Evolutionary conservation across 2,329 filamentous ascomycete species (phyloP).

Genomic region (Aspergillus novoparasiticus): DNA sequence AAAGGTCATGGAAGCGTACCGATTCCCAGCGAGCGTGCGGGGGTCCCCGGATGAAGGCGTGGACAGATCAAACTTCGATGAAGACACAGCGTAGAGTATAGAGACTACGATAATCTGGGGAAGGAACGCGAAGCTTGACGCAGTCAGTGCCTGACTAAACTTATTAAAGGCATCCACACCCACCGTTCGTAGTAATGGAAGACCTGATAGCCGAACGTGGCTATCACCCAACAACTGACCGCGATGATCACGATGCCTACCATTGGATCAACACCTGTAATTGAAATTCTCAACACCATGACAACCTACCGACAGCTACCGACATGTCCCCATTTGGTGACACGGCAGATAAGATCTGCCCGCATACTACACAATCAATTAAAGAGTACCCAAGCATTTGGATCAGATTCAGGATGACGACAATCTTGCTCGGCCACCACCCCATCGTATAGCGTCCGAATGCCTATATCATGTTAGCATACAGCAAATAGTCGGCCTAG

Average conservation of each 20-base stretch:
- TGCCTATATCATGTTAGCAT: conserved; percentile 40
- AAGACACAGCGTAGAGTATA: conserved; percentile 64
- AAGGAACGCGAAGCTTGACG: conserved; percentile 61
- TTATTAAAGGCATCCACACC: conserved; percentile 13
- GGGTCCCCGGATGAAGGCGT: conserved; percentile 55
- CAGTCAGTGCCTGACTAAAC: conserved; percentile 17
- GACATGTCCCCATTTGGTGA: conserved; percentile 60
- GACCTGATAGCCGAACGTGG: conserved; percentile 67
- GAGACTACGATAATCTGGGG: conserved; percentile 64
- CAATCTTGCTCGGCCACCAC: conserved; percentile 66
- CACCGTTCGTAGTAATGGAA: conserved; percentile 70
- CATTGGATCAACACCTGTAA: conserved; percentile 11
- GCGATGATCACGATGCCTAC: conserved; percentile 63
- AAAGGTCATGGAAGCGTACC: conserved; percentile 23
- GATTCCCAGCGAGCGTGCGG: conserved; percentile 54
- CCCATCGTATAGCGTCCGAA: conserved; percentile 65
- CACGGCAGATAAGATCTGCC: conserved; percentile 69
- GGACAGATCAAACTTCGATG: conserved; percentile 59
- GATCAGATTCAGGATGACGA: conserved; percentile 64
- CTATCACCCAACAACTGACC: conserved; percentile 64
- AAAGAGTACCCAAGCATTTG: conserved; percentile 64
- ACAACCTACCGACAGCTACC: conserved; percentile 59
- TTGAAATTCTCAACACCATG: neutral
- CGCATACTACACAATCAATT: conserved; percentile 67
- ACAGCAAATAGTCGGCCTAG: neutral